Percentiles rank a stretch among this genome's conserved stretches.
These are phyloP conservation scores for Phytophthora cactorum DNA, from an alignment of 352 stramenopile genomes.

Conservation along the genomic window DNA sequence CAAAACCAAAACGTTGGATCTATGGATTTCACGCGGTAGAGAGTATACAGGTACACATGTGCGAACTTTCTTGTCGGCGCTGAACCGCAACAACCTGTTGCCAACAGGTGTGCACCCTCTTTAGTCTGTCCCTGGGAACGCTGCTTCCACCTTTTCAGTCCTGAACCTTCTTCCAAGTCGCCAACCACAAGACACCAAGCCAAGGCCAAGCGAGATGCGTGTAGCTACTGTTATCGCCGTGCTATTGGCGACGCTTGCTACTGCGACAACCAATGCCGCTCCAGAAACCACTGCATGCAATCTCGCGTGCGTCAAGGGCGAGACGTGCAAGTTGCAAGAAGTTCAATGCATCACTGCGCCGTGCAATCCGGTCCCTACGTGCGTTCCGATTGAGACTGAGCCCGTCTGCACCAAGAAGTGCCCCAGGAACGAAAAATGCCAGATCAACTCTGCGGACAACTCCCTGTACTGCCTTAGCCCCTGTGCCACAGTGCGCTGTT, in stretches of 20 bases:
- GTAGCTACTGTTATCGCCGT: neutral
- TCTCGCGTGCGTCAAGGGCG: slow-evolving; percentile 9
- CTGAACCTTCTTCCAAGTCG: slow-evolving; percentile 12
- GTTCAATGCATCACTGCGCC: slow-evolving; percentile 25
- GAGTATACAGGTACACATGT: slow-evolving; percentile 1
- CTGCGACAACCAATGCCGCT: neutral
- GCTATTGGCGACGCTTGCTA: slow-evolving; percentile 13
- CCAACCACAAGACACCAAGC: neutral
- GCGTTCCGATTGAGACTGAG: slow-evolving; percentile 18
- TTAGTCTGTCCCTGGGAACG: neutral
- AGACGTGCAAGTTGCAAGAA: slow-evolving; percentile 22
- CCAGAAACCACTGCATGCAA: slow-evolving; percentile 14
- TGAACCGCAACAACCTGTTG: slow-evolving; percentile 13
- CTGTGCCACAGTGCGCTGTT: slow-evolving; percentile 26
- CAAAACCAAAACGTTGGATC: too few relatives aligned
- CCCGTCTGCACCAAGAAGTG: slow-evolving; percentile 26
- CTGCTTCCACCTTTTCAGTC: slow-evolving; percentile 7
- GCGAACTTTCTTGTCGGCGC: slow-evolving; percentile 1
- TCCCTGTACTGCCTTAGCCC: slow-evolving; percentile 29
- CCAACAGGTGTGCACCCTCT: slow-evolving; percentile 8
- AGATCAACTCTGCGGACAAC: slow-evolving; percentile 25
- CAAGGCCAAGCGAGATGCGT: slow-evolving; percentile 19
- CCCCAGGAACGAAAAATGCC: slow-evolving; percentile 22
- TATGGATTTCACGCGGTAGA: neutral
- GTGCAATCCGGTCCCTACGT: slow-evolving; percentile 24